Base-by-base conservation (phyloP, 202 grass and related monocot species). In the Elaeis oleifera region DNA sequence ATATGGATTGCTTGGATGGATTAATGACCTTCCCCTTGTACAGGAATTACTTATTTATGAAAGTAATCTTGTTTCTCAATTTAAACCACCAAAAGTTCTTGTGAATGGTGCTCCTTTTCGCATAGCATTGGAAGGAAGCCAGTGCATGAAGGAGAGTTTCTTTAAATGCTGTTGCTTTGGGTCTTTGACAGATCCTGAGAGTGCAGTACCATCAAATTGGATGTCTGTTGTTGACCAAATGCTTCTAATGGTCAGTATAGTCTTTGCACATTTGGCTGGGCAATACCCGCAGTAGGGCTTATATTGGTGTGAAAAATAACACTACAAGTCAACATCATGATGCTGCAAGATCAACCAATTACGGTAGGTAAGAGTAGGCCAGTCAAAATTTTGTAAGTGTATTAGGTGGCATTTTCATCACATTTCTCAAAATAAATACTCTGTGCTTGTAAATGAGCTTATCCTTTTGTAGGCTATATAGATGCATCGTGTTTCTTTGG, bases 331-430 rank as follows among this genome's bases (percentile, higher is more conserved):
- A 80, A 63, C 28, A 59, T 55, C 26, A 57, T 62, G 49, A 67
- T 80, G 61, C 49, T 53, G 58, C 75, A 65, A 77, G 39, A 36
- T 64, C 72, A 36, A 77, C 74, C 71, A 65, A 78, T 79, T 77
- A 84, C 86, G 94, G 94, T 92, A 92, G 92, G 92, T 97, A 97
- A 92, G 92, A 86, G 19, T 82, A 71, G 52, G 56, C 69, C 51
- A 73, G 61, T 85, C 65, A 88, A 31, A 18, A 29, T 31, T 36
- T 60, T 25, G 64, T 21, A 28, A 57, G 51, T 16, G 18, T 44
- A 44, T 44, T 3, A 44, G 1, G 1, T 44, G 36, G 9, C 36
- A 44, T 44, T 60, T 54, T 49, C 7, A 15, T 32, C 6, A 9
- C 9, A 48, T 4, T 67, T 67, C 0, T 65, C 22, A 78, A 80